Evolutionary conservation across 495 filamentous ascomycete genomes (phyloP).

Genomic region (Patellaria atrata): DNA sequence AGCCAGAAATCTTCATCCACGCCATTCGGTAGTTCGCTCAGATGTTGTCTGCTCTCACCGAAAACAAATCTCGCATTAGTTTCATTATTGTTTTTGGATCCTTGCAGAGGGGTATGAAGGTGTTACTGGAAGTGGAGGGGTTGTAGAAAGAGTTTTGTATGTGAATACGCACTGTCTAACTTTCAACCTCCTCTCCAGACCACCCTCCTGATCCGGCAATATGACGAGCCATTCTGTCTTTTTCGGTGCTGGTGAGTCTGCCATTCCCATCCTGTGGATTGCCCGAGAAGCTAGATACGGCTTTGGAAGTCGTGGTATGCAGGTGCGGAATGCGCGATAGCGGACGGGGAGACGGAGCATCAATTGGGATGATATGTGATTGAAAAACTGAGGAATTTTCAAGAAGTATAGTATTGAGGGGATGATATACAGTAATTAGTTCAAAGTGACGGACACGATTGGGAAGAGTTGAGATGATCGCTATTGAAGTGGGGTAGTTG

Average conservation of each 20-base stretch:
- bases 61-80: background rate
- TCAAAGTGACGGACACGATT: no score
- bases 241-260: background rate
- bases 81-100: background rate
- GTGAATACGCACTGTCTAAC: constrained; percentile 48
- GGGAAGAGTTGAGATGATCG: no score
- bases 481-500: no score
- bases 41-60: constrained; percentile 5
- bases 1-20: constrained; percentile 16
- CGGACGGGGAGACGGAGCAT: no score
- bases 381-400: no score
- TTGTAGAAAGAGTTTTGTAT: background rate
- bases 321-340: no score
- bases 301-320: no score
- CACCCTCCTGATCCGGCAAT: constrained; percentile 58
- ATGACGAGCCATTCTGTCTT: constrained; percentile 66
- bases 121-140: background rate
- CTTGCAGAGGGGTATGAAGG: background rate
- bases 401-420: no score
- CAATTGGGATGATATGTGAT: no score
- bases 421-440: no score
- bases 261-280: no score
- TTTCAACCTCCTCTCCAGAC: constrained; percentile 51
- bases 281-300: no score
- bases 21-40: constrained; percentile 9